A percentile compares a stretch with the other conserved stretches of the same genome.
phyloP scores from a whole-genome alignment of 1,139 yeast species.

The Starmera stellimalicola region DNA sequence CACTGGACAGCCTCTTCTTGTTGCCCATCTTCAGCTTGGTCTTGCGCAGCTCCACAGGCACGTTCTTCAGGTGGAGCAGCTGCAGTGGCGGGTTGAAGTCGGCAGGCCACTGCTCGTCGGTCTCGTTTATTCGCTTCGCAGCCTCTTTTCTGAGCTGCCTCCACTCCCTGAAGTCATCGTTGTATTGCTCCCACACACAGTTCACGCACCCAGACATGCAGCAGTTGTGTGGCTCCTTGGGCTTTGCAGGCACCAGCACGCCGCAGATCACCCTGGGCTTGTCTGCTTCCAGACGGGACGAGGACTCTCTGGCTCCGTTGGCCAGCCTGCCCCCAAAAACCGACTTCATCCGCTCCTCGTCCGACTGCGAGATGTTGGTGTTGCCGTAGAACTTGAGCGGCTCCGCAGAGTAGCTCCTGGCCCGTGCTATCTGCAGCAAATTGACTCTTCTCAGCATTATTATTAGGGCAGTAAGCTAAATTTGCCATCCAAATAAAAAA shows the following conservation, averaged over 20 bases:
- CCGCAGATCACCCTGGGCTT: constrained; percentile 55
- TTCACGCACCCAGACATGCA: constrained; percentile 97
- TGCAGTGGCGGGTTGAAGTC: constrained; percentile 68
- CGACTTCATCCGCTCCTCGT: constrained; percentile 39
- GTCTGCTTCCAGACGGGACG: constrained; percentile 35
- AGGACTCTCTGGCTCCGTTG: constrained; percentile 42
- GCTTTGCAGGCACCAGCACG: constrained; percentile 65
- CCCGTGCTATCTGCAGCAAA: too few relatives aligned
- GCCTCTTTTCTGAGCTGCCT: constrained; percentile 50
- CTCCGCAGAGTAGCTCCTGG: too few relatives aligned
- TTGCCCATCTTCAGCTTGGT: constrained; percentile 16
- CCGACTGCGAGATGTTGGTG: constrained; percentile 28
- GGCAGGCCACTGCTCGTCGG: constrained; percentile 66
- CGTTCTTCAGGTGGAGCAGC: constrained; percentile 26
- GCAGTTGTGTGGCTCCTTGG: constrained; percentile 88
- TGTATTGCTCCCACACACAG: constrained; percentile 92
- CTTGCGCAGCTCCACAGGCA: constrained; percentile 26
- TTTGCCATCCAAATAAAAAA: too few relatives aligned
- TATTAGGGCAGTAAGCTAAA: too few relatives aligned
- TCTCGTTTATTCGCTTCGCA: constrained; percentile 38
- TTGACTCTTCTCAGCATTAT: too few relatives aligned
- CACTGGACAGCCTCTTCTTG: constrained; percentile 18
- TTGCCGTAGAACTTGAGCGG: constrained; percentile 28
- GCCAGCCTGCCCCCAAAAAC: constrained; percentile 53
- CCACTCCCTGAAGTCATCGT: constrained; percentile 86